phyloP scores from a whole-genome alignment of 306 rosid genomes.

The Macrotyloma uniflorum region DNA sequence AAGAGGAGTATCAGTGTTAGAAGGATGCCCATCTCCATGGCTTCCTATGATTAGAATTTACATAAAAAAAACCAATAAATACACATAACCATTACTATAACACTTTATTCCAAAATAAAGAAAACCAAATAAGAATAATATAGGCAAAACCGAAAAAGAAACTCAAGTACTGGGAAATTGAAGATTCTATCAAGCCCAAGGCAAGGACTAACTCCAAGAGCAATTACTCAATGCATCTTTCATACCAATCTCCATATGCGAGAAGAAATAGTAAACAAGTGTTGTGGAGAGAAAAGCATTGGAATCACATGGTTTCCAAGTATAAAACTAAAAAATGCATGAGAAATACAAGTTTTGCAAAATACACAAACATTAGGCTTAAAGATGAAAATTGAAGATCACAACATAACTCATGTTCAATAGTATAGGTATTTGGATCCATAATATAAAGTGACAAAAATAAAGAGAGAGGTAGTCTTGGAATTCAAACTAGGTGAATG shows the following conservation, averaged over 20 bases:
- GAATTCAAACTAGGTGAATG: background rate
- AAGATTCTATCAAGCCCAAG: constrained; percentile 15
- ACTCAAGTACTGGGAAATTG: constrained; percentile 17
- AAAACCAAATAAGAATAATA: constrained; percentile 2
- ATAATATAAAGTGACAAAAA: background rate
- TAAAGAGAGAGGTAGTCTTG: background rate
- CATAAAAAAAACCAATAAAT: constrained; percentile 3
- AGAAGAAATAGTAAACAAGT: constrained; percentile 13
- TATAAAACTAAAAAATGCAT: background rate
- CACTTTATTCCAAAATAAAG: constrained; percentile 26
- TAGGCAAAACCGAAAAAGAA: background rate
- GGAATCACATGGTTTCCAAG: background rate
- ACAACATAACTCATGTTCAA: background rate
- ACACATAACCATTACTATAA: constrained; percentile 23
- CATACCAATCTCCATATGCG: background rate
- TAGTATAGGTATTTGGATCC: background rate
- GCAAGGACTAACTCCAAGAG: constrained; percentile 5
- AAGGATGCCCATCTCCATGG: constrained; percentile 96
- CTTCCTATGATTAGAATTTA: constrained; percentile 57
- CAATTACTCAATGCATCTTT: background rate
- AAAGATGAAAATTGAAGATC: background rate
- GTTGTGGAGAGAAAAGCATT: background rate
- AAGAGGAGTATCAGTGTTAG: constrained; percentile 94
- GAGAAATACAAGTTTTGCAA: background rate
- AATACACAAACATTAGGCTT: background rate